These are phyloP conservation scores for Hura crepitans DNA, from an alignment of 441 rosid species.

Conservation along the genomic window DNA sequence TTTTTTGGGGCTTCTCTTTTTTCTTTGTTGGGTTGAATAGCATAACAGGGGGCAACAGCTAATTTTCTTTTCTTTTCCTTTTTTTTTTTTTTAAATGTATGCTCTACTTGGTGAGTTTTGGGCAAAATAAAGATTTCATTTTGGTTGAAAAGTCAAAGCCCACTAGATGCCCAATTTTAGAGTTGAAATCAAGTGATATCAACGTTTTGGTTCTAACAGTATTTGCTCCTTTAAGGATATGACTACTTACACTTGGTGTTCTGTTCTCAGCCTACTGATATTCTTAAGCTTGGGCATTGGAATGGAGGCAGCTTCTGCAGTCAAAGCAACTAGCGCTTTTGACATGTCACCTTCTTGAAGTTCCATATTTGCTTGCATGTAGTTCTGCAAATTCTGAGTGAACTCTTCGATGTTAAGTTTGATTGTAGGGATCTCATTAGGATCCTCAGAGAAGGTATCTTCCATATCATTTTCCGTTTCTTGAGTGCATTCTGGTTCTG, in stretches of 20 bases:
- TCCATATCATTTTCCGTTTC: slow-evolving; percentile 53
- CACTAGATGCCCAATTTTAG: background rate
- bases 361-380: slow-evolving; percentile 71
- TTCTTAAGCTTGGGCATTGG: slow-evolving; percentile 80
- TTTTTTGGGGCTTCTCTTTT: background rate
- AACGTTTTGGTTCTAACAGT: background rate
- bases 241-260: slow-evolving; percentile 92
- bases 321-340: slow-evolving; percentile 84
- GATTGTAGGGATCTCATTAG: slow-evolving; percentile 76
- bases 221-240: background rate
- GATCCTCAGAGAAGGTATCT: slow-evolving; percentile 63
- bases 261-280: slow-evolving; percentile 81
- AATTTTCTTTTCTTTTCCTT: too few relatives aligned
- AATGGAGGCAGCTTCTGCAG: slow-evolving; percentile 61
- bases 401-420: slow-evolving; percentile 65
- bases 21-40: background rate
- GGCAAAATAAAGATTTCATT: background rate
- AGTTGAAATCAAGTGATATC: background rate
- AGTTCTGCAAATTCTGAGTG: slow-evolving; percentile 54
- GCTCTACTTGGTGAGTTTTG: background rate
- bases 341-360: slow-evolving; percentile 82
- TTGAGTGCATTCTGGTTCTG: slow-evolving; percentile 53
- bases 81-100: background rate
- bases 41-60: too few relatives aligned
- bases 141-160: background rate